phyloP scores from a whole-genome alignment of 805 yeast species.

The Candida insectorum region DNA sequence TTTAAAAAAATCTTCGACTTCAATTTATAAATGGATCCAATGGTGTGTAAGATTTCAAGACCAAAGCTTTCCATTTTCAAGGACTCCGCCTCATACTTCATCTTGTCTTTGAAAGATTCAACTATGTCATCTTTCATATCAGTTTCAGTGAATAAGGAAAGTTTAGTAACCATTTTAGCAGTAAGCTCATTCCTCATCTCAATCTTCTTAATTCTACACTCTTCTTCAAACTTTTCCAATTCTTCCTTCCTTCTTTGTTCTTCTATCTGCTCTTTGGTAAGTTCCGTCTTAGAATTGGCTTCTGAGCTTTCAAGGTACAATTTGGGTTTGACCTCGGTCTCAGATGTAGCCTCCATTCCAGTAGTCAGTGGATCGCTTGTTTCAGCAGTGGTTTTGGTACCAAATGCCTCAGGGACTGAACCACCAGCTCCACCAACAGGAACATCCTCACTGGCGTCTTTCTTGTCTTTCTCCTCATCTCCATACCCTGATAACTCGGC shows the following conservation, averaged over 20 bases:
- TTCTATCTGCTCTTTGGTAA: slow-evolving; percentile 38
- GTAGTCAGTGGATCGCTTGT: too few relatives aligned
- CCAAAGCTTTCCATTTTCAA: slow-evolving; percentile 83
- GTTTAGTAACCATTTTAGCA: slow-evolving; percentile 47
- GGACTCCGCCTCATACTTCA: slow-evolving; percentile 78
- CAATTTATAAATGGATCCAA: slow-evolving; percentile 65
- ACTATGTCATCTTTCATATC: slow-evolving; percentile 44
- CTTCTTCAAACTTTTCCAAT: slow-evolving; percentile 70
- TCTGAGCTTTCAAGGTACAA: slow-evolving; percentile 7
- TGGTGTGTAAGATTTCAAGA: slow-evolving; percentile 71
- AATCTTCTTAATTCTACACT: slow-evolving; percentile 62
- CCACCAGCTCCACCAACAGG: background rate
- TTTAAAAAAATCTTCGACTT: slow-evolving; percentile 65
- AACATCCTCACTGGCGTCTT: background rate
- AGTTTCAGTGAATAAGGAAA: slow-evolving; percentile 43
- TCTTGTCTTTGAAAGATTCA: slow-evolving; percentile 54
- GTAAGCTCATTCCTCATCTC: slow-evolving; percentile 63
- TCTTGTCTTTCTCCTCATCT: slow-evolving; percentile 20
- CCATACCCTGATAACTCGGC: slow-evolving; percentile 40
- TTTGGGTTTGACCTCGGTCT: slow-evolving; percentile 4
- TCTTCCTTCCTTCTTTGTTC: slow-evolving; percentile 47
- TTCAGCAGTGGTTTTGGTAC: background rate
- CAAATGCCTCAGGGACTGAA: background rate
- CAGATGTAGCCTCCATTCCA: too few relatives aligned
- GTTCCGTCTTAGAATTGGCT: slow-evolving; percentile 20